phyloP scores from a whole-genome alignment of 768 basidiomycete species.

The Kwoniella sp. region DNA sequence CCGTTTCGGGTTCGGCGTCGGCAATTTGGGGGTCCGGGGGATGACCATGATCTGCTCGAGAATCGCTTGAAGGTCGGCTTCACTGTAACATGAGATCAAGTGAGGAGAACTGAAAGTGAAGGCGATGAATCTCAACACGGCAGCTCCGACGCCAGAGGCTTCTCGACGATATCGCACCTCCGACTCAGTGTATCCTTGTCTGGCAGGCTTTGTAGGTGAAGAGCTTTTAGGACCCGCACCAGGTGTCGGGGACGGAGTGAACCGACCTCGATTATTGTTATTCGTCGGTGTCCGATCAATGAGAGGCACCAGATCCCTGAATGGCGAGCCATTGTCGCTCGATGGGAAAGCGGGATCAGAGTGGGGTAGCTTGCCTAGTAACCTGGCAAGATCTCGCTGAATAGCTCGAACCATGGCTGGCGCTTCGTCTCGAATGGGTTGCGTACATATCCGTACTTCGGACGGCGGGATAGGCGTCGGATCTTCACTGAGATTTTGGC shows the following conservation, averaged over 20 bases:
- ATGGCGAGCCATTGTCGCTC: constrained; percentile 31
- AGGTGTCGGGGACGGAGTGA: constrained; percentile 39
- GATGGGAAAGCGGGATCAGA: constrained; percentile 12
- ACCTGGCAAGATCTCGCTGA: constrained; percentile 43
- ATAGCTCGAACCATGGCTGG: constrained; percentile 48
- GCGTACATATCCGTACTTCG: constrained; percentile 25
- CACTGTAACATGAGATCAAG: constrained; percentile 42
- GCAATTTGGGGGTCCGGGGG: constrained; percentile 49
- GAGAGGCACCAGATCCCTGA: constrained; percentile 32
- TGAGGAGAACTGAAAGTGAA: constrained; percentile 36
- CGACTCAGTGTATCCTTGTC: constrained; percentile 51
- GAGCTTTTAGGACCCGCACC: constrained; percentile 8
- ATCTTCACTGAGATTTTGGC: background rate
- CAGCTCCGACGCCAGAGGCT: constrained; percentile 48
- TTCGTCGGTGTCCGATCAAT: constrained; percentile 25
- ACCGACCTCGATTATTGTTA: constrained; percentile 15
- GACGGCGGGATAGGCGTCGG: constrained; percentile 8
- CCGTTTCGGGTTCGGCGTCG: constrained; percentile 52
- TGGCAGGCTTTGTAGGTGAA: constrained; percentile 27
- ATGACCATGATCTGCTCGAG: constrained; percentile 46
- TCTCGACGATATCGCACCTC: constrained; percentile 53
- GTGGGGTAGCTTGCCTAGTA: constrained; percentile 42
- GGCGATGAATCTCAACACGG: constrained; percentile 43
- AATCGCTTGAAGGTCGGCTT: constrained; percentile 45
- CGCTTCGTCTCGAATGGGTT: constrained; percentile 42